phyloP scores from a whole-genome alignment of 495 filamentous ascomycete genomes.

The Friedmanniomyces simplex region DNA sequence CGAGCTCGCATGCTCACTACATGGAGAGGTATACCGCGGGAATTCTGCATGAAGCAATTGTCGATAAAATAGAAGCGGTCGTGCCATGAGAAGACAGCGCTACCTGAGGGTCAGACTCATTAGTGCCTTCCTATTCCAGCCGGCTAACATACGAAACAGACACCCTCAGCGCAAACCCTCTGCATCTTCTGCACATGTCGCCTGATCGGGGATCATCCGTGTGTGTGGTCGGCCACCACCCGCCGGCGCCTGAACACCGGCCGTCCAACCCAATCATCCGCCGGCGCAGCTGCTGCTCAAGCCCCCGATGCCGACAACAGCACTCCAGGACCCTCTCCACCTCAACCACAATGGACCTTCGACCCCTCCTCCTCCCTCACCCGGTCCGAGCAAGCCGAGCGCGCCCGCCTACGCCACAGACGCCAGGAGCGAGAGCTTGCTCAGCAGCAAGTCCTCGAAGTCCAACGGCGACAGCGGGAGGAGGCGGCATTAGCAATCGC shows the following conservation, averaged over 20 bases:
- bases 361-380: neutral
- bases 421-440: conserved; percentile 1
- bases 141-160: conserved; percentile 6
- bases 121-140: neutral
- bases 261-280: conserved; percentile 16
- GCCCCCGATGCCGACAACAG: neutral
- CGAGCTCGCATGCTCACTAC: too few species aligned
- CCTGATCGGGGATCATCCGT: conserved; percentile 2
- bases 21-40: neutral
- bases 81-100: conserved; percentile 12
- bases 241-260: conserved; percentile 24
- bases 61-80: neutral
- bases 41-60: neutral
- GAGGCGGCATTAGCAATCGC: neutral
- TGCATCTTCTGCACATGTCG: conserved; percentile 30
- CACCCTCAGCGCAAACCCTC: conserved; percentile 24
- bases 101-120: conserved; percentile 2
- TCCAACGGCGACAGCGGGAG: neutral
- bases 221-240: neutral
- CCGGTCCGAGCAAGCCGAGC: neutral
- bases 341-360: neutral
- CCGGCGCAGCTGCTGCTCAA: neutral
- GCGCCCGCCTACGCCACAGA: neutral
- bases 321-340: neutral
- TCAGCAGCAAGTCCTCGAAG: neutral